A percentile compares a stretch with the other conserved stretches of the same genome.
Conservation (phyloP, 257 asterid genomes). For the Solanum pimpinellifolium region DNA sequence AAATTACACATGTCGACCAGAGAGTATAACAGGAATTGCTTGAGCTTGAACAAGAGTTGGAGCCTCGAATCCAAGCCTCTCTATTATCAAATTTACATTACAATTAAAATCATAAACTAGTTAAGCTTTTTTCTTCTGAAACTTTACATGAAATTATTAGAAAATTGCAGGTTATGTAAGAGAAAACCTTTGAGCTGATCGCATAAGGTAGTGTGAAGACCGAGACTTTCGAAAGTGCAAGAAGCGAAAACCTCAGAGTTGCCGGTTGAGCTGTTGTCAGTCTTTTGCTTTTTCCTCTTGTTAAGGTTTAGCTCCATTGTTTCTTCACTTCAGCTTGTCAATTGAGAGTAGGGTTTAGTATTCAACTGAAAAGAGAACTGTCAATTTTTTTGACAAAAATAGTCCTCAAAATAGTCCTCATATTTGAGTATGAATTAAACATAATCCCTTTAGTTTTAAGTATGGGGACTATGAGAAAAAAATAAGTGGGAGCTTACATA, state of each 20-base stretch:
- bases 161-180: neutral
- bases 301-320: conserved; percentile 4
- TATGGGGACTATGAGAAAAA: neutral
- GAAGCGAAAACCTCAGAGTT: conserved; percentile 65
- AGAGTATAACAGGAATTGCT: conserved; percentile 71
- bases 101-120: neutral
- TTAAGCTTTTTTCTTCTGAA: neutral
- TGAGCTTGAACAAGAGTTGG: conserved; percentile 91
- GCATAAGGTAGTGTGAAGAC: conserved; percentile 68
- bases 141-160: neutral
- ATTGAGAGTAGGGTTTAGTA: neutral
- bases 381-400: neutral
- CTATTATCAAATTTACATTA: conserved; percentile 16
- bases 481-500: neutral
- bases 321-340: neutral
- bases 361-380: neutral
- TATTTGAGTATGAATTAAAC: neutral
- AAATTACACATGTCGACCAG: conserved; percentile 80
- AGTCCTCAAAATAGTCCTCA: neutral
- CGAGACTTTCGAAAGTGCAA: conserved; percentile 74
- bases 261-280: neutral
- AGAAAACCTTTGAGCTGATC: conserved; percentile 76
- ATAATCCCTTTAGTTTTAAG: neutral
- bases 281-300: neutral
- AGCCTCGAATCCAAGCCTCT: conserved; percentile 71